Evolutionary conservation across 2,329 filamentous ascomycete species (phyloP).

Genomic region (Colletotrichum musae): DNA sequence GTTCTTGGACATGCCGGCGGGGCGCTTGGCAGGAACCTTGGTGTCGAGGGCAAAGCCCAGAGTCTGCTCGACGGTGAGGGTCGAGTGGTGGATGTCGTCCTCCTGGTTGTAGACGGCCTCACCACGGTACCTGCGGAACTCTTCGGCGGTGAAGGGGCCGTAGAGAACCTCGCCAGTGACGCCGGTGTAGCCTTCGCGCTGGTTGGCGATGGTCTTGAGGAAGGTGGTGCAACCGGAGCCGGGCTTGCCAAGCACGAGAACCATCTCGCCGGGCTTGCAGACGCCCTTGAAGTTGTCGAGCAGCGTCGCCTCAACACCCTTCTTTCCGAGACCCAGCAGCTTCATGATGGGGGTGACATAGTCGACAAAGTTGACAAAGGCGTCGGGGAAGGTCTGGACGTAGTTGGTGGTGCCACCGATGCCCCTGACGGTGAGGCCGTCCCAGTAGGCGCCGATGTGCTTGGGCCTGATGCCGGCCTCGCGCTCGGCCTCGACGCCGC

Average conservation of each 20-base stretch:
- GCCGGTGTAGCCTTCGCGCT: constrained; percentile 69
- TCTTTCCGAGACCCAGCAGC: constrained; percentile 76
- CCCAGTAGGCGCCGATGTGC: constrained; percentile 85
- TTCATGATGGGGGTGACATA: constrained; percentile 75
- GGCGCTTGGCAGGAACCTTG: constrained; percentile 86
- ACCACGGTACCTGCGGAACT: constrained; percentile 83
- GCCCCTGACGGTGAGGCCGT: constrained; percentile 82
- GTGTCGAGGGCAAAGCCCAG: constrained; percentile 87
- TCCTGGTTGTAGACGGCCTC: constrained; percentile 91
- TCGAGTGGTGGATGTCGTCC: constrained; percentile 88
- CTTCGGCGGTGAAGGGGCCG: constrained; percentile 78
- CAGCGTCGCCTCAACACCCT: constrained; percentile 80
- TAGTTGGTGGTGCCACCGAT: constrained; percentile 82
- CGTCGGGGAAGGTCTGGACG: constrained; percentile 82
- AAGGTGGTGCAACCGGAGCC: constrained; percentile 81
- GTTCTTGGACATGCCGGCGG: constrained; percentile 78
- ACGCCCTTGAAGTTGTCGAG: constrained; percentile 80
- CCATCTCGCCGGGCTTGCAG: constrained; percentile 88
- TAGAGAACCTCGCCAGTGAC: constrained; percentile 81
- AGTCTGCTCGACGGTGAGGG: constrained; percentile 89
- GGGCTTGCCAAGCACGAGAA: constrained; percentile 84
- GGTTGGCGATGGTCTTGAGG: constrained; percentile 77
- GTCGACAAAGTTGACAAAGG: constrained; percentile 83
- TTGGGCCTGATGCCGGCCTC: constrained; percentile 86
- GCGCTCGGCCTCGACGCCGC: constrained; percentile 78